A percentile compares a stretch with the other conserved stretches of the same genome.
Evolutionary conservation across 805 yeast genomes (phyloP).

Genomic region (Metschnikowia cerradonensis): DNA sequence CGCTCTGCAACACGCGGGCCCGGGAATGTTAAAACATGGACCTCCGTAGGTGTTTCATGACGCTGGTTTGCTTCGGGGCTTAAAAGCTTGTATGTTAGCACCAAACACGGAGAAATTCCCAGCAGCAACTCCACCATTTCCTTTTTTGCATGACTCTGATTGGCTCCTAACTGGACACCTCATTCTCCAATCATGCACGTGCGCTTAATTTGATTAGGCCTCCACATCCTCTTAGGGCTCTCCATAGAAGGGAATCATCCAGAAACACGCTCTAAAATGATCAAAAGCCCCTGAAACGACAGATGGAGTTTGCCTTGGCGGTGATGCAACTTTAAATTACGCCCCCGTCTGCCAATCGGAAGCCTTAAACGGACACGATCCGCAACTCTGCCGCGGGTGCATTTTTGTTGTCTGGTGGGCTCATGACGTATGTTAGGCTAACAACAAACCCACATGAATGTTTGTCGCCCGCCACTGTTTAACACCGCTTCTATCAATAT

Average conservation of each 20-base stretch:
- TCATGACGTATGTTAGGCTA: neutral
- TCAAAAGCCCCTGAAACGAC: neutral
- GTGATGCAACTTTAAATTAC: neutral
- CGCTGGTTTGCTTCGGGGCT: neutral
- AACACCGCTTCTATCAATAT: neutral
- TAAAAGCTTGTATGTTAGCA: neutral
- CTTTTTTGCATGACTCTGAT: too few relatives aligned
- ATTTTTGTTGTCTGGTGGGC: neutral
- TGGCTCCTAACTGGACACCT: neutral
- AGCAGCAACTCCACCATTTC: neutral
- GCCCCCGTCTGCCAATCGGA: neutral
- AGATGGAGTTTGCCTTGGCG: neutral
- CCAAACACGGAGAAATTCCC: neutral
- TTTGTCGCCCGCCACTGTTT: neutral
- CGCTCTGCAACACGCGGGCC: neutral
- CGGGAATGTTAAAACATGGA: neutral
- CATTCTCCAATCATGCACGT: neutral
- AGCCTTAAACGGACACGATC: neutral
- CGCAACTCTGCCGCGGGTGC: neutral
- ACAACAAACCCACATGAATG: neutral
- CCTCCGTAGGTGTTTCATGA: neutral
- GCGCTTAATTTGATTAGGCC: neutral
- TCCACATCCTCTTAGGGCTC: neutral
- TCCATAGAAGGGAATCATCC: neutral
- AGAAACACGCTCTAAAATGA: neutral